Conservation (phyloP, 192 early-diverging fungal genomes). For the Anaeromyces robustus region DNA sequence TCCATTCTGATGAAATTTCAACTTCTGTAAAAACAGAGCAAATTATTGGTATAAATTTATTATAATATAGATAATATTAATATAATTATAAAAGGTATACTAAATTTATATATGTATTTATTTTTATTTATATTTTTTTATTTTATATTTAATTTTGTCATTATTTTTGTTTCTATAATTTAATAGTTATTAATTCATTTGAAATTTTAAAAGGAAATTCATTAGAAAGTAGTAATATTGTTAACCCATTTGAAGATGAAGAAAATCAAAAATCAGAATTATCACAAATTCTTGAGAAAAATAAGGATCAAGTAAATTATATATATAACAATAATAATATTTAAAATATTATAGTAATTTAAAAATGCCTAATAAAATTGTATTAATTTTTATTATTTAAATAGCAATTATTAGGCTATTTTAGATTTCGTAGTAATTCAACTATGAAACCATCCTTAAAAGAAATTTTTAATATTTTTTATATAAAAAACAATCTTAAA, state of each 20-base stretch:
- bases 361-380: too few species aligned
- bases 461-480: background rate
- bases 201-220: background rate
- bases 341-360: too few species aligned
- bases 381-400: too few species aligned
- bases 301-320: background rate
- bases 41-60: background rate
- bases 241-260: background rate
- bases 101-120: too few species aligned
- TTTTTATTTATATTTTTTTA: too few species aligned
- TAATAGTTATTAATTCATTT: background rate
- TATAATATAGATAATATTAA: too few species aligned
- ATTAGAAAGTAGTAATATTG: background rate
- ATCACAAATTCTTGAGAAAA: background rate
- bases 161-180: too few species aligned
- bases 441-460: background rate
- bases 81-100: too few species aligned
- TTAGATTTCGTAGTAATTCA: background rate
- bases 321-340: too few species aligned
- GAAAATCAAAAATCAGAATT: background rate
- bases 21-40: background rate
- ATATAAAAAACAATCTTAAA: background rate
- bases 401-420: background rate
- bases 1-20: background rate
- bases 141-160: too few species aligned